Base-by-base conservation (phyloP, 495 filamentous ascomycete species). In the Barbatosphaeria neglecta region DNA sequence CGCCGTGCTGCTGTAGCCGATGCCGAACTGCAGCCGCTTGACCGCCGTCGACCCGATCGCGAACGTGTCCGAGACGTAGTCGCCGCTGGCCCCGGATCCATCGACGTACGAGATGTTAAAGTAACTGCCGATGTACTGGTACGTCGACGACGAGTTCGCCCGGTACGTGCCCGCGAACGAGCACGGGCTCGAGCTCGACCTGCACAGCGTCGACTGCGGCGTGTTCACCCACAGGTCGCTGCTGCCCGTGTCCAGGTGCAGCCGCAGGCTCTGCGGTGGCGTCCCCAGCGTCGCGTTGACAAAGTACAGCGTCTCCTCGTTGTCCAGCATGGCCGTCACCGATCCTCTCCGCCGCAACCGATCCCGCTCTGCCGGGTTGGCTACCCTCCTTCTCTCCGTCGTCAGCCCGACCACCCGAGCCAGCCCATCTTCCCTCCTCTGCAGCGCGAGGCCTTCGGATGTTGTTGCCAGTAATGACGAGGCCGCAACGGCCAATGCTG, bases 91-190 rank as follows among this genome's bases (percentile, higher is more conserved):
- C 28, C 79, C 84, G 1, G 85, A 82, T 38, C 84, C 84, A 62
- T 97, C 92, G 22, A 87, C 86, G 58, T 98, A 98, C 8, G 79
- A 80, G 47, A 98, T 96, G 54, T 90, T 85, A 69, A 98, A 98
- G 51, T 84, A 75, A 51, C 73, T 78, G 25, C 77, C 78, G 33
- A 95, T 63, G 57, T 80, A 90, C 44, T 76, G 55, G 64, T 89
- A 93, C 0, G 90, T 84, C n/a, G 83, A 84, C 2, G 90, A 95
- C 0, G 66, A 61, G 55, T 84, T 86, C n/a, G 84, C 70, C 42
- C 76, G 53, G 59, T 87, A 92, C 8, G 83, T 81, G 13, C 85
- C 86, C 10, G 76, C 74, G 18, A 51, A 58, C 10, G 54, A 47
- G 53, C 85, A 90, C 9, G 75, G 72, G 11, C 72, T 51, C 0